Evolutionary conservation across 2,329 filamentous ascomycete genomes (phyloP).

Genomic region (Talaromyces pinophilus): DNA sequence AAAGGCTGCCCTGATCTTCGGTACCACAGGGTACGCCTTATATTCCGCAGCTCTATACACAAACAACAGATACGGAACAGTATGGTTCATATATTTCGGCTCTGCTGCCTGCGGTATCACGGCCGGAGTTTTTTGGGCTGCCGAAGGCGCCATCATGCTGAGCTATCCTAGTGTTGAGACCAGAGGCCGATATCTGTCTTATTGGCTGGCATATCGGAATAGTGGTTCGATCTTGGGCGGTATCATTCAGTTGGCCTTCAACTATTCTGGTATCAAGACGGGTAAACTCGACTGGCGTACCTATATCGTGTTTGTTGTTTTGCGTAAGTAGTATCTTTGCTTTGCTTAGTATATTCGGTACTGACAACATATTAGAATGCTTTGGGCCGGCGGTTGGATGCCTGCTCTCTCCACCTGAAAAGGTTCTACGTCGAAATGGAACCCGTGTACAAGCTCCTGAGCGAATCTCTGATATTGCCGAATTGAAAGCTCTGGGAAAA

Average conservation of each 20-base stretch:
- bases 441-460: neutral
- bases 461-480: neutral
- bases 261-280: neutral
- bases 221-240: neutral
- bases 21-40: neutral
- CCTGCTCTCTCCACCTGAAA: neutral
- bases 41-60: constrained; percentile 3
- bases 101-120: constrained; percentile 50
- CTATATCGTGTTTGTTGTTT: neutral
- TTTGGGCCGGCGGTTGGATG: neutral
- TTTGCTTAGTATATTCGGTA: neutral
- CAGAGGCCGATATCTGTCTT: neutral
- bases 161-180: constrained; percentile 36
- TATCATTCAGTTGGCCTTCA: neutral
- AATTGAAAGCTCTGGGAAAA: neutral
- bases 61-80: constrained; percentile 53
- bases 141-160: constrained; percentile 51
- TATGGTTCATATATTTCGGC: constrained; percentile 52
- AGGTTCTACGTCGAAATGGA: neutral
- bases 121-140: constrained; percentile 53
- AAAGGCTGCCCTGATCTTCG: constrained; percentile 5
- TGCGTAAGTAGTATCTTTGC: neutral
- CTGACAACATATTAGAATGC: neutral
- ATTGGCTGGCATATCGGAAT: neutral
- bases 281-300: neutral